phyloP scores from a whole-genome alignment of 768 basidiomycete species.

The Naganishia antarctica region DNA sequence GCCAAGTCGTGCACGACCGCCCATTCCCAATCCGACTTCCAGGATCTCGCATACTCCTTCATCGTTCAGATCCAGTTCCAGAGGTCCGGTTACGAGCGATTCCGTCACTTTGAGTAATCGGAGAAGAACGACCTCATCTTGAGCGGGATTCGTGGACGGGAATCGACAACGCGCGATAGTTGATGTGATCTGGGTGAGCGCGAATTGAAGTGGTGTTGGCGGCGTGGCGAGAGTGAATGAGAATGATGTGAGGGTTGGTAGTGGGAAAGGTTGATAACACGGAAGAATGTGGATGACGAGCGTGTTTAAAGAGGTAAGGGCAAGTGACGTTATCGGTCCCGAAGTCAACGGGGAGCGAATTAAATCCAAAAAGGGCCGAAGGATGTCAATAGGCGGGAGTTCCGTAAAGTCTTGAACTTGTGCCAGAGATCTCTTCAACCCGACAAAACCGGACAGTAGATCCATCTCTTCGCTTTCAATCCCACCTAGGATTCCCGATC shows the following conservation, averaged over 20 bases:
- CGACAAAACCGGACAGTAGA: constrained; percentile 83
- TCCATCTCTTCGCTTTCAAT: constrained; percentile 68
- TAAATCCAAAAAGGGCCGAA: constrained; percentile 85
- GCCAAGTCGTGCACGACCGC: constrained; percentile 92
- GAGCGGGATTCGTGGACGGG: constrained; percentile 93
- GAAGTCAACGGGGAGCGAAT: constrained; percentile 91
- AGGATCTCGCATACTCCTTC: constrained; percentile 97
- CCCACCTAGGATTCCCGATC: constrained; percentile 52
- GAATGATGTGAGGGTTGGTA: not conserved
- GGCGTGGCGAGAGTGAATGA: constrained; percentile 38
- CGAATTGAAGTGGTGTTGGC: constrained; percentile 56
- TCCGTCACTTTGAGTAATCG: constrained; percentile 86
- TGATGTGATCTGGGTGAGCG: constrained; percentile 75
- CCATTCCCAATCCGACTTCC: constrained; percentile 92
- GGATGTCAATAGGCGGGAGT: constrained; percentile 51
- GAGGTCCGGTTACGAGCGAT: constrained; percentile 65
- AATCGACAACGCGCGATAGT: constrained; percentile 95
- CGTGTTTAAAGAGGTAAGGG: constrained; percentile 77
- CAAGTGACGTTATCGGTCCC: constrained; percentile 93
- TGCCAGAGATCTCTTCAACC: constrained; percentile 68
- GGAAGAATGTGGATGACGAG: constrained; percentile 59
- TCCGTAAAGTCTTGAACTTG: constrained; percentile 53
- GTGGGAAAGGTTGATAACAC: constrained; percentile 33
- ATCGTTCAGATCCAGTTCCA: constrained; percentile 70
- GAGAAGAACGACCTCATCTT: constrained; percentile 90